Evolutionary conservation across 805 yeast species (phyloP).

Genomic region (Yamadazyma takamatsuzukensis): DNA sequence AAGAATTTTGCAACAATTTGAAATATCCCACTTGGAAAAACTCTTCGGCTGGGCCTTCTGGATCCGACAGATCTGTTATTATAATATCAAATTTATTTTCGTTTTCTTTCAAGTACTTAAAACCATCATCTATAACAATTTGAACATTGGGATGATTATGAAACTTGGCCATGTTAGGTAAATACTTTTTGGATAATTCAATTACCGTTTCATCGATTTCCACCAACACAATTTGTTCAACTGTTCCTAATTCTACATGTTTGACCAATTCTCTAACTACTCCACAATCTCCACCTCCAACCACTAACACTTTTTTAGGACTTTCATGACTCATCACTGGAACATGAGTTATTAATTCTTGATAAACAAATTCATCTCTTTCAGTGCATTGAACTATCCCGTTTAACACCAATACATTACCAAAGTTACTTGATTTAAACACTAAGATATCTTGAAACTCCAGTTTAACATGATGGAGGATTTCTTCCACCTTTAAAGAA

Average conservation of each 20-base stretch:
- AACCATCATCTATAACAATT: constrained; percentile 77
- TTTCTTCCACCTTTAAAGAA: constrained; percentile 55
- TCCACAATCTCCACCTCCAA: constrained; percentile 98
- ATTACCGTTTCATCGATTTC: constrained; percentile 88
- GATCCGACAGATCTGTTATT: constrained; percentile 90
- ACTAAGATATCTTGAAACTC: constrained; percentile 79
- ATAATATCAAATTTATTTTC: constrained; percentile 67
- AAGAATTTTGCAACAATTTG: constrained; percentile 58
- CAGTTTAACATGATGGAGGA: constrained; percentile 66
- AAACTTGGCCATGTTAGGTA: constrained; percentile 72
- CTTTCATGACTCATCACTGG: constrained; percentile 73
- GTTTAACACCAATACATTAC: constrained; percentile 85
- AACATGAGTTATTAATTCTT: constrained; percentile 84
- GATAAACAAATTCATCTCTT: constrained; percentile 90
- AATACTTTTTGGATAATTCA: constrained; percentile 61
- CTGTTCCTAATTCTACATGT: constrained; percentile 48
- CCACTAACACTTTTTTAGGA: constrained; percentile 76
- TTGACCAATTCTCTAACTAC: constrained; percentile 85
- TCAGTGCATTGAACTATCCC: constrained; percentile 92
- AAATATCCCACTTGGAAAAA: constrained; percentile 80
- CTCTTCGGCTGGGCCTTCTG: constrained; percentile 93
- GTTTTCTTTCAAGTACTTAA: constrained; percentile 55
- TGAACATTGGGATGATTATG: constrained; percentile 63
- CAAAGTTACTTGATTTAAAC: constrained; percentile 71
- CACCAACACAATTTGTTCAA: constrained; percentile 69